A percentile compares a stretch with the other conserved stretches of the same genome.
These are phyloP conservation scores for Malania oleifera DNA, from an alignment of 164 flowering plant species.

Conservation along the genomic window DNA sequence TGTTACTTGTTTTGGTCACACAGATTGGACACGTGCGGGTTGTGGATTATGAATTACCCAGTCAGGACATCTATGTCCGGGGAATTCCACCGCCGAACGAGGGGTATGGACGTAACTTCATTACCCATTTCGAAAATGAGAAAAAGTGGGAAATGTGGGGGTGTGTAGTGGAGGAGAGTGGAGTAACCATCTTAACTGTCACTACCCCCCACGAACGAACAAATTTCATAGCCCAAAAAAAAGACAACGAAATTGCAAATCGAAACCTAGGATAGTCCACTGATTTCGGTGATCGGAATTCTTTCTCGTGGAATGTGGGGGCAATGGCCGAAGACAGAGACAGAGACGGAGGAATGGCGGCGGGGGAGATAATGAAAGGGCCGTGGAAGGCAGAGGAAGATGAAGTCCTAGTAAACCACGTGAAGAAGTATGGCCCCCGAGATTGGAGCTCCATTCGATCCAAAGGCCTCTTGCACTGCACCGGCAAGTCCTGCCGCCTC, in stretches of 20 bases:
- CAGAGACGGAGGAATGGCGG: conserved; percentile 10
- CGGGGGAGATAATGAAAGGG: conserved; percentile 54
- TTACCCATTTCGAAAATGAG: conserved; percentile 5
- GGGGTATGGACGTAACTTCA: no score
- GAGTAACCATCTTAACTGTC: conserved; percentile 33
- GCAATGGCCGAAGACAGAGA: conserved; percentile 16
- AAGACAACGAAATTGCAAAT: no score
- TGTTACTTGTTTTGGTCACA: no score
- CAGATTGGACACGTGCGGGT: no score
- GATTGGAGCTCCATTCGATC: conserved; percentile 99
- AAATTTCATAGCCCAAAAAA: no score
- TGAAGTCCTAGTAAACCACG: conserved; percentile 66
- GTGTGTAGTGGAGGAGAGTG: conserved; percentile 9
- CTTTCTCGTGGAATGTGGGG: background rate
- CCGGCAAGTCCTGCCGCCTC: conserved; percentile 95
- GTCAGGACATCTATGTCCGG: no score
- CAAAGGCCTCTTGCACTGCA: conserved; percentile 84
- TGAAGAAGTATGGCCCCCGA: conserved; percentile 68
- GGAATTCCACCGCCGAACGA: no score
- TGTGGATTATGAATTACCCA: no score
- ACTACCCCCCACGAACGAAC: background rate
- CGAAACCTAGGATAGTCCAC: no score
- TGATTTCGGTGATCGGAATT: no score
- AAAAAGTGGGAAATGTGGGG: conserved; percentile 14
- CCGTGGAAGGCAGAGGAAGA: conserved; percentile 95